phyloP scores from a whole-genome alignment of 2,329 filamentous ascomycete genomes.

The Monosporascus sp. region DNA sequence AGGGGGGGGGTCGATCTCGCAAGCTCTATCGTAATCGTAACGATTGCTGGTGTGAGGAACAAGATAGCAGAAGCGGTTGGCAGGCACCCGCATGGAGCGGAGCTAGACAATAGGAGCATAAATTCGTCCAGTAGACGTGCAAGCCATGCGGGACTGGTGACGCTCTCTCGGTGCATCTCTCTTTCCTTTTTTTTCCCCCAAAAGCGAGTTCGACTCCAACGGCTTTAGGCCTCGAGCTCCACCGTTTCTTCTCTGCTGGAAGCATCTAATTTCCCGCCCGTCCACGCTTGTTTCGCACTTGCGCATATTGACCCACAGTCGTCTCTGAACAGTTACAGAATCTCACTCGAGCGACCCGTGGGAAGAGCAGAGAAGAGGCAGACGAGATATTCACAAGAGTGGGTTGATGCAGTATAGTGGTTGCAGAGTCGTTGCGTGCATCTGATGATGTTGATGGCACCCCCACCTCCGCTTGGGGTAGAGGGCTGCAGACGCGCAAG shows the following conservation, averaged over 20 bases:
- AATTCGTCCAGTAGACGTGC: too few species aligned
- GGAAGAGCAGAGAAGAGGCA: background rate
- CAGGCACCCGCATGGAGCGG: too few species aligned
- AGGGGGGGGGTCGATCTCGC: too few species aligned
- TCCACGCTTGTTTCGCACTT: conserved; percentile 9
- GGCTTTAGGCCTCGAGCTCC: background rate
- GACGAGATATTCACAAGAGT: background rate
- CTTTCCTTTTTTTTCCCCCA: too few species aligned
- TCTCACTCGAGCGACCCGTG: background rate
- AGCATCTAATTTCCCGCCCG: conserved; percentile 12
- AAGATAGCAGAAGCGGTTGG: too few species aligned
- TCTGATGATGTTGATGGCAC: background rate
- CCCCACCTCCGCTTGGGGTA: background rate
- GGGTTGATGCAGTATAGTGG: background rate
- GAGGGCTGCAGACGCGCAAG: background rate
- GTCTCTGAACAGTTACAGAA: background rate
- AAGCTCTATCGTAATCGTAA: too few species aligned
- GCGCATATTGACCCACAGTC: conserved; percentile 3
- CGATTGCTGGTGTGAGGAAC: too few species aligned
- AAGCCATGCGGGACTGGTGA: too few species aligned
- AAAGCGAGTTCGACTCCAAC: background rate
- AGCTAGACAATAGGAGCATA: too few species aligned
- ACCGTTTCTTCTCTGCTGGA: conserved; percentile 6
- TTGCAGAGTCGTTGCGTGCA: background rate
- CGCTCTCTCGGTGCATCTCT: too few species aligned